Percentiles rank a stretch among this genome's conserved stretches.
Evolutionary conservation across 768 basidiomycete species (phyloP).

Genomic region (Crepidotus variabilis): DNA sequence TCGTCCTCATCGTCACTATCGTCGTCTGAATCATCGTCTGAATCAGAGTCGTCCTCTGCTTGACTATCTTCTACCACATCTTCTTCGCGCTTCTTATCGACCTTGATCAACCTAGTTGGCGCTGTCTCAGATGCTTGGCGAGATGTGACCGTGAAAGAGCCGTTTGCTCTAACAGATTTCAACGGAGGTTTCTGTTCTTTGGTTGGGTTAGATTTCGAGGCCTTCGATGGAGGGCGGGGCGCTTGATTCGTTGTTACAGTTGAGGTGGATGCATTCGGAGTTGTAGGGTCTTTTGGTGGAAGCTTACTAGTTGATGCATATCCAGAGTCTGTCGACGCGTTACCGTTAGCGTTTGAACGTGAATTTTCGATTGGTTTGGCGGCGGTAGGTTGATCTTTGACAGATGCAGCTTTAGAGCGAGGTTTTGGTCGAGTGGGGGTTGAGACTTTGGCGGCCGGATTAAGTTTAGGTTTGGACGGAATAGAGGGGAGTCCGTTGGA

Average conservation of each 20-base stretch:
- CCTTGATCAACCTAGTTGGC: not conserved
- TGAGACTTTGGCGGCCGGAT: not conserved
- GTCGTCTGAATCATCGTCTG: not conserved
- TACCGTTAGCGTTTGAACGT: not conserved
- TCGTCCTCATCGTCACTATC: not conserved
- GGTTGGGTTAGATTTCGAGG: not conserved
- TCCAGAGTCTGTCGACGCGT: conserved; percentile 1
- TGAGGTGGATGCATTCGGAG: not conserved
- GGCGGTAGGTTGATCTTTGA: too few species aligned
- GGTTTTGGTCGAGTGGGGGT: not conserved
- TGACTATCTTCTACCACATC: not conserved
- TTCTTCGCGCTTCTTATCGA: not conserved
- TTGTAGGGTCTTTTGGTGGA: not conserved
- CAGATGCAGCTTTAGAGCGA: not conserved
- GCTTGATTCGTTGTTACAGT: not conserved
- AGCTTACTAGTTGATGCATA: not conserved
- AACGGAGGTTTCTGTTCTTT: not conserved
- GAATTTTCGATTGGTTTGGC: not conserved
- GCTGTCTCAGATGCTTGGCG: not conserved
- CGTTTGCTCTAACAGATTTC: not conserved
- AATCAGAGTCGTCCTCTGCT: not conserved
- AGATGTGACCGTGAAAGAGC: not conserved
- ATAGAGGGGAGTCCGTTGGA: not conserved
- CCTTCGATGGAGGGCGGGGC: not conserved
- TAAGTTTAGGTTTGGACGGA: not conserved